A percentile compares a stretch with the other conserved stretches of the same genome.
Evolutionary conservation across 768 basidiomycete genomes (phyloP).

Genomic region (Cubamyces lactineus): DNA sequence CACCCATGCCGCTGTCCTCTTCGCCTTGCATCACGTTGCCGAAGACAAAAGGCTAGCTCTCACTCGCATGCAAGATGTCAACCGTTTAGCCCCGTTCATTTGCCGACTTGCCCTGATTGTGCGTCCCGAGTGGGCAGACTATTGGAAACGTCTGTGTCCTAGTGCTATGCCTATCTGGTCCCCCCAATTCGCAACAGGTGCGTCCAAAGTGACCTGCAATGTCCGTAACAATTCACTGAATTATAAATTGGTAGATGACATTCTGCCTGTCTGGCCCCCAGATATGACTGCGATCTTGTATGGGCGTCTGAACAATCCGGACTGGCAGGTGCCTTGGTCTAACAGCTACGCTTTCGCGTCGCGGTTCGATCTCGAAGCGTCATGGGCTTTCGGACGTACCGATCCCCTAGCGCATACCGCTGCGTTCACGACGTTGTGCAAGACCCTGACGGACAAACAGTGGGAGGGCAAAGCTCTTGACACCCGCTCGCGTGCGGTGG

Average conservation of each 20-base stretch:
- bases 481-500: conserved; percentile 67
- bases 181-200: conserved; percentile 46
- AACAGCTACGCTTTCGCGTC: conserved; percentile 47
- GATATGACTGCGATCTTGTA: conserved; percentile 73
- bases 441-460: conserved; percentile 54
- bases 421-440: conserved; percentile 59
- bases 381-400: conserved; percentile 62
- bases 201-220: conserved; percentile 16
- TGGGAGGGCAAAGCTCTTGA: conserved; percentile 42
- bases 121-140: conserved; percentile 88
- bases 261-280: conserved; percentile 78
- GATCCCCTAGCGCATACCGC: conserved; percentile 58
- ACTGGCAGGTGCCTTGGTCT: conserved; percentile 60
- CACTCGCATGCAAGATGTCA: conserved; percentile 56
- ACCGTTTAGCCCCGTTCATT: conserved; percentile 61
- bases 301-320: conserved; percentile 59
- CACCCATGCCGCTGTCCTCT: conserved; percentile 61
- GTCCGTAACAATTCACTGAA: neutral
- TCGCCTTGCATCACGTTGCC: conserved; percentile 78
- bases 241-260: conserved; percentile 32
- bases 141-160: conserved; percentile 85
- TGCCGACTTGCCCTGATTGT: conserved; percentile 64
- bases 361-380: conserved; percentile 50
- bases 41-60: conserved; percentile 68
- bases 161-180: conserved; percentile 65